A percentile compares a stretch with the other conserved stretches of the same genome.
phyloP scores from a whole-genome alignment of 108 stramenopile species.

The Discostella stelligeroides region DNA sequence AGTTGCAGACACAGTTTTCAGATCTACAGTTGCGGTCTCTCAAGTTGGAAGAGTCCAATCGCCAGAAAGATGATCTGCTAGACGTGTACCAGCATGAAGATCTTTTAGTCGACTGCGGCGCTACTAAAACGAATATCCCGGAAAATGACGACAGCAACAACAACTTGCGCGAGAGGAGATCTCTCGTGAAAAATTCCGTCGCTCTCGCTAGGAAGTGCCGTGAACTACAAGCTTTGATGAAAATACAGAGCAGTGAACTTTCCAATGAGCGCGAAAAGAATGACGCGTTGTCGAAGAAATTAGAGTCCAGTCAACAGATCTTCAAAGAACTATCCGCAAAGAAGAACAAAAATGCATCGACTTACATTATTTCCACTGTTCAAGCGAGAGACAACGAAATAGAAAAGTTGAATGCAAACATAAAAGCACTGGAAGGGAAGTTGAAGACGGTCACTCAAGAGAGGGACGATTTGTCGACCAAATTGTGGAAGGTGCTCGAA shows the following conservation, averaged over 20 bases:
- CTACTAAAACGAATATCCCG: background rate
- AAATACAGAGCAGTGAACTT: constrained; percentile 8
- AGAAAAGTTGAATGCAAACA: constrained; percentile 18
- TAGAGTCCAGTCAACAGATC: constrained; percentile 23
- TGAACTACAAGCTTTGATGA: constrained; percentile 23
- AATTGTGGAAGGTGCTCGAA: constrained; percentile 25
- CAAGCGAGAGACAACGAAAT: constrained; percentile 39
- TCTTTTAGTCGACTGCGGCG: constrained; percentile 14
- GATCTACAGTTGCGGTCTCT: constrained; percentile 14
- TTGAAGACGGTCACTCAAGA: constrained; percentile 12
- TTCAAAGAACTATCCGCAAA: constrained; percentile 25
- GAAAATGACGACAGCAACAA: background rate
- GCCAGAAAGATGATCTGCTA: constrained; percentile 38
- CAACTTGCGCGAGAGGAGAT: constrained; percentile 11
- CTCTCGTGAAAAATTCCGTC: constrained; percentile 35
- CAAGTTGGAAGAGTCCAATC: constrained; percentile 33
- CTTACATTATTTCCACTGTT: constrained; percentile 38
- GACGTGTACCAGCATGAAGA: constrained; percentile 44
- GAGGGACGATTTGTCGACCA: constrained; percentile 15
- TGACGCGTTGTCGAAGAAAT: constrained; percentile 15
- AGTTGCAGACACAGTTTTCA: constrained; percentile 15
- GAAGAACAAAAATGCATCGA: constrained; percentile 37
- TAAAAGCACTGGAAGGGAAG: constrained; percentile 13
- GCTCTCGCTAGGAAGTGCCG: constrained; percentile 44
- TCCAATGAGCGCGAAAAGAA: constrained; percentile 34